Base-by-base conservation (phyloP, 768 basidiomycete genomes). In the Auricularia auricula-judae region DNA sequence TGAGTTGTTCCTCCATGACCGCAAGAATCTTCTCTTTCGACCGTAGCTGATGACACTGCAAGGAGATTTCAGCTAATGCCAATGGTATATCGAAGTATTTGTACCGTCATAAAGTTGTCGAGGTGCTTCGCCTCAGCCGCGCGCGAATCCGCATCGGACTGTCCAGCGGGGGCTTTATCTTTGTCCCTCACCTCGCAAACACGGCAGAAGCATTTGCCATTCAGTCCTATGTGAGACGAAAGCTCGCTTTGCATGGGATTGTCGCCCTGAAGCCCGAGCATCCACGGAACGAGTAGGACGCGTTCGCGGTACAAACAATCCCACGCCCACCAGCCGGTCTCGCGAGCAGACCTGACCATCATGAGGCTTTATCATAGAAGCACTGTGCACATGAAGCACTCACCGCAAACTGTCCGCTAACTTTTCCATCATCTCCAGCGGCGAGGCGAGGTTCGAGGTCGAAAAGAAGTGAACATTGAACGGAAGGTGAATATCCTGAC, bases 191-290 rank as follows among this genome's bases (percentile, higher is more conserved):
- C 72, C n/a, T 74, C 66, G 60, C 76, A 78, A 5, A 67, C 72
- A 2, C 74, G 67, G 63, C 81, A 83, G 3, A 71, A 73, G 5
- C 71, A 65, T 47, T 81, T 82, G 12, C 78, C 78, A 1, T 74
- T 56, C 35, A 63, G 23, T 1, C 68, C 66, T 12, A 65, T 44
- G 43, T 70, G 69, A 16, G 61, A 58, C 44, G 64, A 66, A 3
- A 64, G 36, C 18, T 67, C 68, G 18, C 63, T 58, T 35, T 70
- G 69, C 65, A 66, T 58, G 33, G 69, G 69, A 44, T 70, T 70
- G 43, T 70, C 69, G 12, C 62, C 69, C 47, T 51, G 47, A 7
- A 51, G 47, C 14, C 23, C 35, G 35, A 56, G 5, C 4, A 18
- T n/a, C 53, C 35, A 58, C 12, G 42, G 21, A 59, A 60, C n/a